Conservation (phyloP, 208 protist species). For the Trypanosoma congolense region DNA sequence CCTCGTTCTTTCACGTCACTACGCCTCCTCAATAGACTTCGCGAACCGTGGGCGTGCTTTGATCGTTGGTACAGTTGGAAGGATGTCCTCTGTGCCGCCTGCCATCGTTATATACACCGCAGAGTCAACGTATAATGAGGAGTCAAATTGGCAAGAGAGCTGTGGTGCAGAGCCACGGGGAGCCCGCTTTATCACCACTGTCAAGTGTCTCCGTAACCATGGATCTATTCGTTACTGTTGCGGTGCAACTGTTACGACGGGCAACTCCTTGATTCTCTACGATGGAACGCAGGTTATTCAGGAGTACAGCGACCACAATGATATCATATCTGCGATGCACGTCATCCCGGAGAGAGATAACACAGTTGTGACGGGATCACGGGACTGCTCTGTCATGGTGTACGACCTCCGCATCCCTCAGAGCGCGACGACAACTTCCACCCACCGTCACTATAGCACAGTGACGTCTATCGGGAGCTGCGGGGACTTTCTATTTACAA, state of each 20-base stretch:
- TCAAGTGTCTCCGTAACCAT: slow-evolving; percentile 44
- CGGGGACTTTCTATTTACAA: slow-evolving; percentile 80
- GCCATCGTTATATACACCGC: slow-evolving; percentile 77
- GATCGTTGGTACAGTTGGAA: slow-evolving; percentile 69
- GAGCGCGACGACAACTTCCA: slow-evolving; percentile 32
- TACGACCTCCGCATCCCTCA: slow-evolving; percentile 65
- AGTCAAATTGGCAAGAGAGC: slow-evolving; percentile 69
- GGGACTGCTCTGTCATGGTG: slow-evolving; percentile 74
- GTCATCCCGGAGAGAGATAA: slow-evolving; percentile 59
- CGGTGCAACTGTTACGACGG: slow-evolving; percentile 33
- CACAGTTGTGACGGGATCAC: slow-evolving; percentile 74
- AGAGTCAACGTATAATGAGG: slow-evolving; percentile 39
- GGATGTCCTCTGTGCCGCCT: slow-evolving; percentile 36
- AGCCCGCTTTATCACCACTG: slow-evolving; percentile 68
- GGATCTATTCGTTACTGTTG: slow-evolving; percentile 54
- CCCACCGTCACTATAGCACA: slow-evolving; percentile 62
- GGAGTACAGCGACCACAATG: slow-evolving; percentile 75
- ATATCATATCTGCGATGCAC: slow-evolving; percentile 80
- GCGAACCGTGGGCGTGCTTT: slow-evolving; percentile 64
- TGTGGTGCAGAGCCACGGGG: slow-evolving; percentile 64
- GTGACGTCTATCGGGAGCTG: slow-evolving; percentile 72
- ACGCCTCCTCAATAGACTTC: slow-evolving; percentile 81
- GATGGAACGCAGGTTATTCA: slow-evolving; percentile 53
- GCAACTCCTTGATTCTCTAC: slow-evolving; percentile 60
- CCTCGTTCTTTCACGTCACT: slow-evolving; percentile 72